Conservation (phyloP, 495 filamentous ascomycete species). For the Penicillium cosmopolitanum region DNA sequence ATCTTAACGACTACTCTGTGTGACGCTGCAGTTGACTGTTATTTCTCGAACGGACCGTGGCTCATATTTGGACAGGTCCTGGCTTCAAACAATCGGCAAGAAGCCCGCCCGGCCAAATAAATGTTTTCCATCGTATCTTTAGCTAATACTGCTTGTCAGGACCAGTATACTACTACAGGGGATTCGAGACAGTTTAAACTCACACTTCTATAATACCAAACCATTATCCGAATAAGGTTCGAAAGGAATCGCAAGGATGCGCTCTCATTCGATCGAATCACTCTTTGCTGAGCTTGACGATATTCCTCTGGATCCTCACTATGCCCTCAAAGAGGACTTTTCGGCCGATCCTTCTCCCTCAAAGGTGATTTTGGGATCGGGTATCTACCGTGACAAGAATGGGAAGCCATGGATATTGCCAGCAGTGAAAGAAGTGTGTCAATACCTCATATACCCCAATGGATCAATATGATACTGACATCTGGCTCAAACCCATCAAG, state of each 20-base stretch:
- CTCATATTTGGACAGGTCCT: no score
- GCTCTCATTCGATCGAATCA: neutral
- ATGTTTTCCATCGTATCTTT: no score
- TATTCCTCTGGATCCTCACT: constrained; percentile 10
- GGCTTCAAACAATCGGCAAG: no score
- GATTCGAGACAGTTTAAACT: no score
- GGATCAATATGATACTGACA: neutral
- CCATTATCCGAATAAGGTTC: no score
- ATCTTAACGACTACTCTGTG: no score
- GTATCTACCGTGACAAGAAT: constrained; percentile 9
- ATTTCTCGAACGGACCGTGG: no score
- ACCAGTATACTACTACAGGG: no score
- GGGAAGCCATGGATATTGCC: constrained; percentile 11
- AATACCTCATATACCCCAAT: neutral
- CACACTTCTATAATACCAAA: no score
- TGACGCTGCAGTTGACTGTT: no score
- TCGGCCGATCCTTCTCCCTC: neutral
- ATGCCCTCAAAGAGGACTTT: constrained; percentile 10
- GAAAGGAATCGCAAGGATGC: neutral
- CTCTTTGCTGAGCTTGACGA: constrained; percentile 1
- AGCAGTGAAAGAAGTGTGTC: constrained; percentile 1
- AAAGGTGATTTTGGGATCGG: constrained; percentile 12
- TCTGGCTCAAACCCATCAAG: neutral
- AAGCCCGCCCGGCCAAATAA: no score
- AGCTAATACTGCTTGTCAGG: no score